These are phyloP conservation scores for Rhodotorula sp. DNA, from an alignment of 1,284 basidiomycete species.

Conservation along the genomic window DNA sequence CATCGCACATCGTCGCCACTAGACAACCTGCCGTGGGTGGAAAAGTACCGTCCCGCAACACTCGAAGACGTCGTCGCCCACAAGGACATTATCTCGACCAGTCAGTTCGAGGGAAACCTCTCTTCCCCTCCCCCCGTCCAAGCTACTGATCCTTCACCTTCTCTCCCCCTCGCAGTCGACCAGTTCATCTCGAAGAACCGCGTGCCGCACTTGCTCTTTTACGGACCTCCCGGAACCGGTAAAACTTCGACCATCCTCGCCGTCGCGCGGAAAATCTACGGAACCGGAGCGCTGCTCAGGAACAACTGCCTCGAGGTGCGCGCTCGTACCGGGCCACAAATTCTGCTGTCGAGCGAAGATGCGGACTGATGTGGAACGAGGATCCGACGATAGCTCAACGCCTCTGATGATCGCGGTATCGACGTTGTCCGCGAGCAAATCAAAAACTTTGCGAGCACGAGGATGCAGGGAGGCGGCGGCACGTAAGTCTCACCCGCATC, in stretches of 20 bases:
- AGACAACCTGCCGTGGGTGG: slow-evolving; percentile 65
- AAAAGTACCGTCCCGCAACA: slow-evolving; percentile 86
- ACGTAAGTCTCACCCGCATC: background rate
- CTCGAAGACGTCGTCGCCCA: slow-evolving; percentile 91
- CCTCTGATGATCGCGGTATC: slow-evolving; percentile 96
- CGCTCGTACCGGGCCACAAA: background rate
- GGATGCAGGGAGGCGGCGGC: slow-evolving; percentile 65
- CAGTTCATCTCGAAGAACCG: slow-evolving; percentile 94
- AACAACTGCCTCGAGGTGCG: slow-evolving; percentile 93
- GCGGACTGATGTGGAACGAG: background rate
- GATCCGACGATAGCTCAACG: slow-evolving; percentile 65
- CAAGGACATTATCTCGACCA: slow-evolving; percentile 86
- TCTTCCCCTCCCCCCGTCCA: background rate
- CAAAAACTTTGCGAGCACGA: slow-evolving; percentile 95
- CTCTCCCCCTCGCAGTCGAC: slow-evolving; percentile 80
- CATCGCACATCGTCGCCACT: background rate
- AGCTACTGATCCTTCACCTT: too few species aligned
- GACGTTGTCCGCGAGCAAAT: slow-evolving; percentile 98
- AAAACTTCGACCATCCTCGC: slow-evolving; percentile 99
- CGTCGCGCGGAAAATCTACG: slow-evolving; percentile 90
- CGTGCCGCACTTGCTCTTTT: slow-evolving; percentile 92
- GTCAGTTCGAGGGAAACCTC: slow-evolving; percentile 55
- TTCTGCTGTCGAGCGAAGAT: too few species aligned
- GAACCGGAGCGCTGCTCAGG: slow-evolving; percentile 53
- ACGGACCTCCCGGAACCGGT: slow-evolving; percentile 94